Evolutionary conservation across 1,284 basidiomycete genomes (phyloP), one percentile per base, ranked within the genome.

Genomic region (Cutaneotrichosporon cyanovorans): DNA sequence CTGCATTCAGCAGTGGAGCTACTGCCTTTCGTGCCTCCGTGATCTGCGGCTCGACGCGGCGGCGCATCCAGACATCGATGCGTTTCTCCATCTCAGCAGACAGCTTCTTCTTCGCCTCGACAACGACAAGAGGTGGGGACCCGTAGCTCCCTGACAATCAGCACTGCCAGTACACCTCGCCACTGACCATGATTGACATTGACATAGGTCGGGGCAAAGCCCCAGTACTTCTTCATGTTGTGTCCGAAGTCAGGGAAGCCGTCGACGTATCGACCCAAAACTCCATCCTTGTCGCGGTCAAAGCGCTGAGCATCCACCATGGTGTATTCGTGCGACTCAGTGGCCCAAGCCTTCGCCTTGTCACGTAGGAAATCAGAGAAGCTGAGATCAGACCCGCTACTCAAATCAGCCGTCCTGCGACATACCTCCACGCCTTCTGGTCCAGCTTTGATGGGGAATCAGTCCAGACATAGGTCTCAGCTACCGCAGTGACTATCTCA

Each of bases 301-400:
- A 22, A 19, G 23, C 95, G 82, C 68, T 85, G 87, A 37, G 78
- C 76, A 42, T 86, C 84, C 14, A 97, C 83, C 54, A 96, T 87
- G 15, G 78, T 74, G 40, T 56, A 71, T 41, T 66, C 65, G n/a
- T 47, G 56, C 30, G 53, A 55, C 7, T 55, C 42, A 2, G 58
- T 48, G 5, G 58, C 57, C 64, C 66, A 69, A 4, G 53, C 45
- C 8, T 57, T 55, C 0, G 62, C 60, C 44, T 66, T 66, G 18
- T 66, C 64, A 30, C 50, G 45, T 16, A 68, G 42, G 43, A 67
- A 67, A 3, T 57, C 45, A 33, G 58, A 52, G 40, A 64, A 67
- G 44, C 64, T 69, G 37, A 12, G 14, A 25, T 38, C 32, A 36
- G 31, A n/a, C n/a, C n/a, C n/a, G n/a, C n/a, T n/a, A n/a, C n/a